Conservation (phyloP, 257 asterid species). For the Rehmannia glutinosa region DNA sequence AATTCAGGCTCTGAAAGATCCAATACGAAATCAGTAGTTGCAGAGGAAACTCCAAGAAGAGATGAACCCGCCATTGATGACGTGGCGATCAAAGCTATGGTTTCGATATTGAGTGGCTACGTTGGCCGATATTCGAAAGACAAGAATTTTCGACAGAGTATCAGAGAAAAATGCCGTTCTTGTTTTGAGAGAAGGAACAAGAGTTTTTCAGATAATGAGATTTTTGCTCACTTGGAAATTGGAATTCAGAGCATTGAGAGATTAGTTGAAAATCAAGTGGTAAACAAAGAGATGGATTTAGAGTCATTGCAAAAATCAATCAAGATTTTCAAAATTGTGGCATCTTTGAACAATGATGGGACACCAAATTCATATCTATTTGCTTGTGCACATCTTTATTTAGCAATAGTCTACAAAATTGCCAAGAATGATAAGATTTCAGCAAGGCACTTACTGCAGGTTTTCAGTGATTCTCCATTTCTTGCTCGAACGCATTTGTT, state of each 20-base stretch:
- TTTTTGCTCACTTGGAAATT: slow-evolving; percentile 36
- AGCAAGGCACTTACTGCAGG: slow-evolving; percentile 57
- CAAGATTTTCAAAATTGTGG: slow-evolving; percentile 37
- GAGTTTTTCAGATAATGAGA: slow-evolving; percentile 22
- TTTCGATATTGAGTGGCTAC: slow-evolving; percentile 56
- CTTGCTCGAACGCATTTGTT: slow-evolving; percentile 68
- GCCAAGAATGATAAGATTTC: slow-evolving; percentile 50
- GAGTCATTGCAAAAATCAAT: slow-evolving; percentile 46
- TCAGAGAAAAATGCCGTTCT: slow-evolving; percentile 45
- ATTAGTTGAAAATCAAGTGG: slow-evolving; percentile 32
- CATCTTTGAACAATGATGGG: slow-evolving; percentile 42
- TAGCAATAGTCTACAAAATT: slow-evolving; percentile 58
- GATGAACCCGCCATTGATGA: slow-evolving; percentile 63
- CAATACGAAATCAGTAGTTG: slow-evolving; percentile 8
- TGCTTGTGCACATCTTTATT: slow-evolving; percentile 69
- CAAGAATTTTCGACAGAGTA: slow-evolving; percentile 27
- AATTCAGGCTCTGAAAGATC: slow-evolving; percentile 40
- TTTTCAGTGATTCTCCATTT: slow-evolving; percentile 55
- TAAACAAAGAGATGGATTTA: slow-evolving; percentile 30
- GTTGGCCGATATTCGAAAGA: slow-evolving; percentile 49
- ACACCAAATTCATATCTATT: slow-evolving; percentile 36
- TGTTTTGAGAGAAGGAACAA: slow-evolving; percentile 31
- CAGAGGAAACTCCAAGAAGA: slow-evolving; percentile 21
- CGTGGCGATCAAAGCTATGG: slow-evolving; percentile 60
- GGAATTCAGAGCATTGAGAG: slow-evolving; percentile 55